Conservation (phyloP, 352 stramenopile species). For the Pilasporangium apinafurcum region DNA sequence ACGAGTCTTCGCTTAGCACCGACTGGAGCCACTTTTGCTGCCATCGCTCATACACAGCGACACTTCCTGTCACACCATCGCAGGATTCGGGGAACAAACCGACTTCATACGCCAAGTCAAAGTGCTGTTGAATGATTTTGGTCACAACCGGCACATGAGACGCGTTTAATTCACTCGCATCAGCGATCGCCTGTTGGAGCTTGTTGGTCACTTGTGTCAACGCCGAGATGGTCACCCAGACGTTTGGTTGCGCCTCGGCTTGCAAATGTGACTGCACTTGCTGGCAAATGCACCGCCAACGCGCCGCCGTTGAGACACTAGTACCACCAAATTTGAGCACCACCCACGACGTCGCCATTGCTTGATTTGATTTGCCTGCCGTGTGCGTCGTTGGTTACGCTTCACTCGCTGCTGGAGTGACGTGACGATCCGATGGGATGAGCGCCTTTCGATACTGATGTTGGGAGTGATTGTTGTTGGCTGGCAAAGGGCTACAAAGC, state of each 20-base stretch:
- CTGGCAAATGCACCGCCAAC: slow-evolving; percentile 76
- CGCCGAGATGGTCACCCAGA: slow-evolving; percentile 87
- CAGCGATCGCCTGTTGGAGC: slow-evolving; percentile 50
- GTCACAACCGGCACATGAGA: slow-evolving; percentile 38
- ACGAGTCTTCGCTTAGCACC: slow-evolving; percentile 43
- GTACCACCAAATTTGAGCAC: slow-evolving; percentile 90
- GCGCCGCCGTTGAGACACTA: slow-evolving; percentile 72
- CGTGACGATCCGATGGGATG: too few species aligned
- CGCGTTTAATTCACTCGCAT: slow-evolving; percentile 25
- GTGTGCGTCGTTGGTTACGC: too few species aligned
- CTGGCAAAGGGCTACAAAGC: too few species aligned
- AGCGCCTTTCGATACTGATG: too few species aligned
- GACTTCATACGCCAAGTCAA: slow-evolving; percentile 62
- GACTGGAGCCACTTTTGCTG: slow-evolving; percentile 56
- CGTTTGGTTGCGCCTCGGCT: slow-evolving; percentile 22
- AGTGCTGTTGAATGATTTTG: slow-evolving; percentile 64
- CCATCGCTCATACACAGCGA: slow-evolving; percentile 47
- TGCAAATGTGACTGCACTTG: slow-evolving; percentile 58
- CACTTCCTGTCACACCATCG: slow-evolving; percentile 16
- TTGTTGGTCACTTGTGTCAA: slow-evolving; percentile 86
- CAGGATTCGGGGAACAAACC: slow-evolving; percentile 40
- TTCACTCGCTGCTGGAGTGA: too few species aligned
- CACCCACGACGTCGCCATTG: slow-evolving; percentile 71
- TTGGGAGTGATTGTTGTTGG: too few species aligned
- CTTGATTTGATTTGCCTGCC: too few species aligned